Conservation (phyloP, 495 filamentous ascomycete species). For the Echria macrotheca region DNA sequence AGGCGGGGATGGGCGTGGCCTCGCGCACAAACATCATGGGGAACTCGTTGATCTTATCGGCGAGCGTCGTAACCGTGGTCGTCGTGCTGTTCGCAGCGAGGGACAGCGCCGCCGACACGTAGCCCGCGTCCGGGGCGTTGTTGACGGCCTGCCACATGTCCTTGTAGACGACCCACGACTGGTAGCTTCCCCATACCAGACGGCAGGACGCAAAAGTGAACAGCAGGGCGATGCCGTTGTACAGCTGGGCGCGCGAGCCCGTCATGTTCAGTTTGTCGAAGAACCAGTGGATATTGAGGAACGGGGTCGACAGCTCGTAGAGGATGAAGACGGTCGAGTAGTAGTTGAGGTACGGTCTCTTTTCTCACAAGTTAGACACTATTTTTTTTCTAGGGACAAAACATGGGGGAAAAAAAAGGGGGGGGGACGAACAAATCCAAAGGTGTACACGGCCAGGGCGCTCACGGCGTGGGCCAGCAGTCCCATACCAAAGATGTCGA, state of each 20-base stretch:
- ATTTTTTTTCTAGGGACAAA: background rate
- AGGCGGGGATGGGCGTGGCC: conserved; percentile 59
- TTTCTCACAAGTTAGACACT: background rate
- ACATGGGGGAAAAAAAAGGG: background rate
- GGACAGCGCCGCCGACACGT: conserved; percentile 24
- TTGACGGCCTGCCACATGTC: conserved; percentile 69
- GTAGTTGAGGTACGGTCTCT: conserved; percentile 93
- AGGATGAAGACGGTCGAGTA: conserved; percentile 90
- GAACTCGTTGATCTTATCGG: conserved; percentile 15
- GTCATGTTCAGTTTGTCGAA: conserved; percentile 96
- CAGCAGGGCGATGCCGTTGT: conserved; percentile 76
- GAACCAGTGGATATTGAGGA: conserved; percentile 99
- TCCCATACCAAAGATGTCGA: conserved; percentile 80
- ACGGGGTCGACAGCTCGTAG: conserved; percentile 92
- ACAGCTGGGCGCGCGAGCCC: conserved; percentile 69
- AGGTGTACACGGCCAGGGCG: conserved; percentile 77
- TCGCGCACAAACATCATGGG: conserved; percentile 31
- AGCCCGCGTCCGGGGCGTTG: conserved; percentile 28
- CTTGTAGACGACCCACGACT: conserved; percentile 65
- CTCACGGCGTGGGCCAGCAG: conserved; percentile 85
- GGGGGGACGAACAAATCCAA: conserved; percentile 77
- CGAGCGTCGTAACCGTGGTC: too few relatives aligned
- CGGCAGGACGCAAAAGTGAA: conserved; percentile 81
- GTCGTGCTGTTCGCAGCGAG: too few relatives aligned
- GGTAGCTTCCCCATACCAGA: conserved; percentile 86